Percentiles rank a stretch among this genome's conserved stretches.
These are phyloP conservation scores for Colletotrichum kahawae DNA, from an alignment of 2,329 filamentous ascomycete species.

Conservation along the genomic window DNA sequence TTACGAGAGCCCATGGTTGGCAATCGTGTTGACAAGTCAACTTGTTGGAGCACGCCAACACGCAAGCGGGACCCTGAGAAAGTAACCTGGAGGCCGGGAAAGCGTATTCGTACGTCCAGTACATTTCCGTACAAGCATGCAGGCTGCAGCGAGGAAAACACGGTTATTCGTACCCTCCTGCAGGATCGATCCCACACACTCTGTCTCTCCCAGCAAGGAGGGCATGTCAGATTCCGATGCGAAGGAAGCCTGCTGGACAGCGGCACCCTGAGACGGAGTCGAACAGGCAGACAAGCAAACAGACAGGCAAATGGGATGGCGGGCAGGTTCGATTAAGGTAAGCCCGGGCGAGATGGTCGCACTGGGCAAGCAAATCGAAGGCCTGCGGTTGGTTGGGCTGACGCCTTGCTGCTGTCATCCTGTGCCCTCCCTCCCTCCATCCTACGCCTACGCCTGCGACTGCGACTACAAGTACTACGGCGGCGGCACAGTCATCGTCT, in stretches of 20 bases:
- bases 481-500: conserved; percentile 8
- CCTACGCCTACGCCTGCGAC: neutral
- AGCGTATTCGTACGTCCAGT: neutral
- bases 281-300: neutral
- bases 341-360: conserved; percentile 7
- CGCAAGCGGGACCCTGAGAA: neutral
- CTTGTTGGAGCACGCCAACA: neutral
- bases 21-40: neutral
- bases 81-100: neutral
- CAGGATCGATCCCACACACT: neutral
- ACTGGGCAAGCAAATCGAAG: neutral
- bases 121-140: neutral
- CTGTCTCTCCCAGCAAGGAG: neutral
- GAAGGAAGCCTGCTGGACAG: neutral
- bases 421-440: neutral
- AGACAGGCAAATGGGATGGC: conserved; percentile 6
- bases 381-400: neutral
- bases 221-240: neutral
- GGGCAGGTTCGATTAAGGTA: conserved; percentile 3
- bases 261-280: neutral
- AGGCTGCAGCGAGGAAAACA: neutral
- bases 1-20: neutral
- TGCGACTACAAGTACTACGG: neutral
- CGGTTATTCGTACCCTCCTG: neutral
- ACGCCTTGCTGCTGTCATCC: neutral